Percentiles rank a stretch among this genome's conserved stretches.
Conservation (phyloP, 2,329 filamentous ascomycete species). For the Fusarium chaquense region DNA sequence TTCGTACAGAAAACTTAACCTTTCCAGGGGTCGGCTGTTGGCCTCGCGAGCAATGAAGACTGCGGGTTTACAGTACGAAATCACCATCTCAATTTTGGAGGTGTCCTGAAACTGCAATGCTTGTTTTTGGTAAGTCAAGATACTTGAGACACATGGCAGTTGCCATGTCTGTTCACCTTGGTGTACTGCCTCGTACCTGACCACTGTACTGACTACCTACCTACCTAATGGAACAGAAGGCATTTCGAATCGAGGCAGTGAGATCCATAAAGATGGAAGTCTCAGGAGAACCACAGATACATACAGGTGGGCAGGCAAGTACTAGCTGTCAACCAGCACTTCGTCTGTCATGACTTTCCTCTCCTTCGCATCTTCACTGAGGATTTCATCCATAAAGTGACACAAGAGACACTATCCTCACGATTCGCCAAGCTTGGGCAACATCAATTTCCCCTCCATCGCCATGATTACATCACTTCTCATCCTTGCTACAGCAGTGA, state of each 20-base stretch:
- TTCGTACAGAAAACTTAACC: neutral
- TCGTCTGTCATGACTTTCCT: neutral
- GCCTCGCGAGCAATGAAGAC: too few relatives aligned
- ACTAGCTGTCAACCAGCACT: too few relatives aligned
- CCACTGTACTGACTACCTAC: neutral
- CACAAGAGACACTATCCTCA: neutral
- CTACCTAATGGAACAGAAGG: neutral
- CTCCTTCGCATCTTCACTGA: neutral
- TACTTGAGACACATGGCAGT: neutral
- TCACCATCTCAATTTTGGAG: neutral
- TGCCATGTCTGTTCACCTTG: neutral
- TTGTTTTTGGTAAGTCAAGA: neutral
- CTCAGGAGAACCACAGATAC: neutral
- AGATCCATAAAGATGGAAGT: neutral
- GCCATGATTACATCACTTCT: slow-evolving; percentile 21
- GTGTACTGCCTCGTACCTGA: neutral
- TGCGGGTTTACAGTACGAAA: neutral
- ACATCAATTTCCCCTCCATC: neutral
- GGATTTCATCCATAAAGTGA: neutral
- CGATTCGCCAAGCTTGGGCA: neutral
- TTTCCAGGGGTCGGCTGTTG: neutral
- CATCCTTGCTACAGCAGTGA: slow-evolving; percentile 23
- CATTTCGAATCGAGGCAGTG: neutral
- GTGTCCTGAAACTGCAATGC: neutral
- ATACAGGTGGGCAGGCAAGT: neutral